Conservation (phyloP, 495 filamentous ascomycete genomes). For the Recurvomyces mirabilis region DNA sequence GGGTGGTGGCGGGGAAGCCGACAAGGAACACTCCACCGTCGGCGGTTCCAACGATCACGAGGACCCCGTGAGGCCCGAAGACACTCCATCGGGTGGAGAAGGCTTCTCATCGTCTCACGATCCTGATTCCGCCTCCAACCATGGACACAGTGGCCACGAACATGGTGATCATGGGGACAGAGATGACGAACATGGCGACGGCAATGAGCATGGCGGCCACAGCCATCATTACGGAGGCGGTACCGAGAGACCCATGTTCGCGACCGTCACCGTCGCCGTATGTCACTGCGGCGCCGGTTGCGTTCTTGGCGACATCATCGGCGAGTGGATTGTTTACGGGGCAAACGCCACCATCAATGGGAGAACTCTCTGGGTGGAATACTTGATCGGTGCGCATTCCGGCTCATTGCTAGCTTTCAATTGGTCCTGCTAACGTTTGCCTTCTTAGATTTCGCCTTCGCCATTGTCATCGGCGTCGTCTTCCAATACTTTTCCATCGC, state of each 20-base stretch:
- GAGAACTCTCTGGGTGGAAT: conserved; percentile 14
- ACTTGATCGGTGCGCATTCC: conserved; percentile 9
- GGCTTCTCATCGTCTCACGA: no score
- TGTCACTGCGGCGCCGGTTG: conserved; percentile 2
- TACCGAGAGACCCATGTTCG: conserved; percentile 4
- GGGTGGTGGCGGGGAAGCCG: neutral
- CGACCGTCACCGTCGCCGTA: conserved; percentile 4
- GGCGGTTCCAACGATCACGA: neutral
- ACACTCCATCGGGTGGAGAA: no score
- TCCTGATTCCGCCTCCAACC: neutral
- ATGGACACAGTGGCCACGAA: neutral
- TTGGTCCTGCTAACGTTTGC: neutral
- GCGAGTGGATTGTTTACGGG: conserved; percentile 31
- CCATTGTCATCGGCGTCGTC: conserved; percentile 26
- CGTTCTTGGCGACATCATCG: conserved; percentile 17
- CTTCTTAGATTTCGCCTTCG: conserved; percentile 24
- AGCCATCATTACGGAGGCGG: neutral
- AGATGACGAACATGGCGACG: neutral
- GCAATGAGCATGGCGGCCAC: neutral
- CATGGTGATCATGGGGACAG: neutral
- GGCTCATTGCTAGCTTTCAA: neutral
- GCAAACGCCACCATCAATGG: conserved; percentile 20
- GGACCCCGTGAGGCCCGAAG: neutral
- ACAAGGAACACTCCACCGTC: neutral
- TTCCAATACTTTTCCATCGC: conserved; percentile 33